Base-by-base conservation (phyloP, 2,329 filamentous ascomycete species). In the Chaetoscypha palmicola region DNA sequence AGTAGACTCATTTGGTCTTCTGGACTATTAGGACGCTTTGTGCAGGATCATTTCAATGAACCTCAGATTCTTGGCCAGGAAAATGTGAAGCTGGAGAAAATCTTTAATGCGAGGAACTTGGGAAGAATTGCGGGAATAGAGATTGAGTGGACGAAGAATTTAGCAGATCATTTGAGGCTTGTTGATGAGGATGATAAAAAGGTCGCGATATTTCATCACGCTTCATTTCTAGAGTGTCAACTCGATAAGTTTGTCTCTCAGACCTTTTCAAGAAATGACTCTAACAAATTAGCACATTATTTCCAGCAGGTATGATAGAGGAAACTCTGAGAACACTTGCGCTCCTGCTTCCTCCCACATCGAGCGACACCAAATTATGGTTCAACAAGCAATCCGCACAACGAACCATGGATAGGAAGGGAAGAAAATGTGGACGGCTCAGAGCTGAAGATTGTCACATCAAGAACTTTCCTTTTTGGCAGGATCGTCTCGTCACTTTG, bases 151-250 rank as follows among this genome's bases (percentile, higher is more conserved):
- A 71, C 68, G 0, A 53, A 58, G 17, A 69, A 71, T 33, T 46
- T 71, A 2, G 52, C 61, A 0, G 65, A 70, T 41, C 68, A 71
- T 47, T 55, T 71, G 2, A 58, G 58, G 1, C 35, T 70, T 17
- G 56, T 51, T 0, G 62, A 68, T 8, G 61, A 65, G n/a, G 61
- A 65, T 12, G 66, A 68, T 37, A 64, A 52, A 0, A 63, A 51
- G 3, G 52, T 70, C 0, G 49, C 58, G 9, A 54, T 72, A 1
- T 71, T 71, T 34, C 64, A 69, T 43, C 61, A 68, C 41, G 63
- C 58, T 0, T 63, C 62, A 0, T 67, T 69, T 32, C 51, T 69
- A 7, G 49, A 61, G 30, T 45, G 8, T 35, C 23, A 2, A 17
- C 14, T 2, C 16, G 11, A 36, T 22, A 4, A 17, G 14, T 3